Evolutionary conservation across 441 rosid genomes (phyloP), one percentile per base, ranked within the genome.

Genomic region (Theobroma grandiflorum): DNA sequence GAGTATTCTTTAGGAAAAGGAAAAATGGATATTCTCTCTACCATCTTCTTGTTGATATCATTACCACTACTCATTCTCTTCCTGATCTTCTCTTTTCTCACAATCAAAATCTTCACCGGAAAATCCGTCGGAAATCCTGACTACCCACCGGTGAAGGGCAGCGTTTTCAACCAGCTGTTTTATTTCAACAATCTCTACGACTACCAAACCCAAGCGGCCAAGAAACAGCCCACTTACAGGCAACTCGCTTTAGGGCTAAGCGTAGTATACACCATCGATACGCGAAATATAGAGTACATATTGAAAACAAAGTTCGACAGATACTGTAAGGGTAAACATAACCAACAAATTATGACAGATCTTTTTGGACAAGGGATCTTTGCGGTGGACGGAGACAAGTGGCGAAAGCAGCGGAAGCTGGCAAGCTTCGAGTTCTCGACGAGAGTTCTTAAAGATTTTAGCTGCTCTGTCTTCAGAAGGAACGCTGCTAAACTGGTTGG

Each of bases 341-440:
- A 86, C 76, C 80, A 71, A 18, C 86, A 79, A 47, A 78, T 89
- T 1, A 0, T 77, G 3, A 62, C 22, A 0, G 94, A 94, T 52
- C 86, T 95, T 69, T 74, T 94, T 2, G 99, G 99, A 38, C 84
- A 89, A 53, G 98, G 99, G 47, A 92, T 95, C 3, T 95, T 92
- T 31, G 79, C 81, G 9, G 95, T 84, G 45, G 95, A 95, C 75
- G 98, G 98, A 6, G 93, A 91, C 3, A 90, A 90, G 78, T 94
- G 98, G 99, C 85, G 79, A 83, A 92, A 94, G 49, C 97, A 94
- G 85, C 85, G 98, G 83, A 95, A 95, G 89, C 89, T 92, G 3
- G 90, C 96, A 0, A 95, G 98, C 81, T 87, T 82, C 37, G 98
- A 94, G 87, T 94, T 94, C 69, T 91, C 95, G 0, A 84, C 95